Percentiles rank a stretch among this genome's conserved stretches.
phyloP scores from a whole-genome alignment of 2,329 filamentous ascomycete species.

The Ceratocystis harringtonii region DNA sequence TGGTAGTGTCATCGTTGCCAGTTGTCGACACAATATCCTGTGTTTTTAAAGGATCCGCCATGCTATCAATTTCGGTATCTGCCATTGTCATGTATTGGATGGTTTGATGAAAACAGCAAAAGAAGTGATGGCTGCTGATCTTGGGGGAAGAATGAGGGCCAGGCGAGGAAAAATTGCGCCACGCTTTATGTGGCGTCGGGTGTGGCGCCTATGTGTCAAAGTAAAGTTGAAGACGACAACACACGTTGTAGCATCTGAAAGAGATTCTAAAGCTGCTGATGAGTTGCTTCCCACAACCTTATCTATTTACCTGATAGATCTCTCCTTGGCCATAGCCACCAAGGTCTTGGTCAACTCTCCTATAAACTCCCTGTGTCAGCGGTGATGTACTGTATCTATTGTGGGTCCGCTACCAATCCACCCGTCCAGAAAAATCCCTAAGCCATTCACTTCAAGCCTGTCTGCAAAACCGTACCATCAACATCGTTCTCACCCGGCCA shows the following conservation, averaged over 20 bases:
- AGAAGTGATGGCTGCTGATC: constrained; percentile 15
- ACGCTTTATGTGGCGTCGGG: background rate
- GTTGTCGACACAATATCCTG: background rate
- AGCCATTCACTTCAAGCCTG: background rate
- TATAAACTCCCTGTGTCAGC: background rate
- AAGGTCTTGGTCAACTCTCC: too few species aligned
- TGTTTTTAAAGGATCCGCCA: background rate
- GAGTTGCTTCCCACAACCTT: too few species aligned
- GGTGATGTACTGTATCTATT: constrained; percentile 4
- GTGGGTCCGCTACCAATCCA: background rate
- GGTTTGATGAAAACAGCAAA: background rate
- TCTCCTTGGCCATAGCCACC: too few species aligned
- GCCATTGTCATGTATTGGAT: background rate
- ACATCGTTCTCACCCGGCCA: background rate
- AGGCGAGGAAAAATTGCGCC: background rate
- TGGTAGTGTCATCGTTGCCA: background rate
- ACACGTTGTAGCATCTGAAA: background rate
- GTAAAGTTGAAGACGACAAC: background rate
- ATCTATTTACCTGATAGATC: too few species aligned
- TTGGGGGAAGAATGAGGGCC: background rate
- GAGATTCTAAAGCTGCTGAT: too few species aligned
- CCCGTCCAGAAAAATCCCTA: background rate
- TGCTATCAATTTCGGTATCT: constrained; percentile 1
- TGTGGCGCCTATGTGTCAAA: background rate
- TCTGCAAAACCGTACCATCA: background rate